Conservation (phyloP, 2,329 filamentous ascomycete genomes). For the Trichophyton simii region DNA sequence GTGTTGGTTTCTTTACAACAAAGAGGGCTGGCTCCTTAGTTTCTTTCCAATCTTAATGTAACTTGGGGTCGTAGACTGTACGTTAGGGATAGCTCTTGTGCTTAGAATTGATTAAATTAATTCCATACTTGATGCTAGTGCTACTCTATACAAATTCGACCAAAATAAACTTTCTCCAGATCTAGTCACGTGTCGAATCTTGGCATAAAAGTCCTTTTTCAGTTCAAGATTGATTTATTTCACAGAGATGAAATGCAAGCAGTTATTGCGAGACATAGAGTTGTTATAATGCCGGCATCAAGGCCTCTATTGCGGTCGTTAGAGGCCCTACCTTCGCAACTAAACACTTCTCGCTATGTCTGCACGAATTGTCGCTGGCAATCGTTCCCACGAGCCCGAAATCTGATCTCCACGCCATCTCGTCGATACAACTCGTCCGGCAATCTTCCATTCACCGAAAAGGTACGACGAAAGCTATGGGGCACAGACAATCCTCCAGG, state of each 20-base stretch:
- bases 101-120: neutral
- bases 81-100: neutral
- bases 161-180: neutral
- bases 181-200: neutral
- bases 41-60: neutral
- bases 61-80: neutral
- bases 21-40: neutral
- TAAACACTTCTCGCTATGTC: slow-evolving; percentile 23
- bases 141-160: neutral
- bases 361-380: slow-evolving; percentile 31
- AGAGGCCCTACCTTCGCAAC: slow-evolving; percentile 22
- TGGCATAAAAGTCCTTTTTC: neutral
- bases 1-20: neutral
- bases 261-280: neutral
- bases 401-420: slow-evolving; percentile 20
- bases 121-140: neutral
- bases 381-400: slow-evolving; percentile 22
- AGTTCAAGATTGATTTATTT: neutral
- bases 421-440: slow-evolving; percentile 16
- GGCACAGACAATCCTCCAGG: slow-evolving; percentile 40
- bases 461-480: slow-evolving; percentile 38
- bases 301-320: slow-evolving; percentile 25
- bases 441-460: slow-evolving; percentile 32
- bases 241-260: neutral
- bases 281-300: slow-evolving; percentile 27